Base-by-base conservation (phyloP, 768 basidiomycete species). In the Pleurotus citrinopileatus region DNA sequence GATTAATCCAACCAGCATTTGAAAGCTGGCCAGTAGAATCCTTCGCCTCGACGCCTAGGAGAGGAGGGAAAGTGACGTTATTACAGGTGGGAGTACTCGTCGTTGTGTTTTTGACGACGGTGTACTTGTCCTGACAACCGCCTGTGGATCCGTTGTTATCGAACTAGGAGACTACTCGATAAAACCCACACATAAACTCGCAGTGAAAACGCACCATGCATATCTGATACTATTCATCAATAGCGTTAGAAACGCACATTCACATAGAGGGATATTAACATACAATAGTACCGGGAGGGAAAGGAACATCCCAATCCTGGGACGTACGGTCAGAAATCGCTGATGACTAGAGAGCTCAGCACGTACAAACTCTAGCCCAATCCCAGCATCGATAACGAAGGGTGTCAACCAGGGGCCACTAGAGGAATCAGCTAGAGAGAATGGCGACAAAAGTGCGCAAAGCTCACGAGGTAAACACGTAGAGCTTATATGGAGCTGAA, bases 221-320 rank as follows among this genome's bases (percentile, higher is more conserved):
- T 61, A 83, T 81, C 70, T 84, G 82, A 63, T 83, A 86, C 78
- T 82, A 61, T 37, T 36, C n/a, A n/a, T n/a, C n/a, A n/a, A 32
- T 34, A 47, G 47, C 2, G 28, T 48, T 4, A 55, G 36, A 47
- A 42, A 34, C 36, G 17, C 48, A 12, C 4, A 34, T 20, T 57
- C 43, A 55, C 28, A 26, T 3, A 42, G 6, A 36, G 9, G 22
- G 10, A 23, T 12, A 42, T 22, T 27, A 17, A 61, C 71, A 57
- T 53, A 81, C 81, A 65, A 73, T 68, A 25, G 84, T 84, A 4
- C 78, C 82, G 1, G 83, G 83, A 3, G 70, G 65, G 57, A 82
- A 86, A 1, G 84, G 83, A 29, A 85, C 80, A 20, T 69, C 61
- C 76, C 79, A 84, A 59, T 84, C 77, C 83, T 84, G 57, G 28